Conservation (phyloP, 2,329 filamentous ascomycete species). For the Ophiostoma ulmi region DNA sequence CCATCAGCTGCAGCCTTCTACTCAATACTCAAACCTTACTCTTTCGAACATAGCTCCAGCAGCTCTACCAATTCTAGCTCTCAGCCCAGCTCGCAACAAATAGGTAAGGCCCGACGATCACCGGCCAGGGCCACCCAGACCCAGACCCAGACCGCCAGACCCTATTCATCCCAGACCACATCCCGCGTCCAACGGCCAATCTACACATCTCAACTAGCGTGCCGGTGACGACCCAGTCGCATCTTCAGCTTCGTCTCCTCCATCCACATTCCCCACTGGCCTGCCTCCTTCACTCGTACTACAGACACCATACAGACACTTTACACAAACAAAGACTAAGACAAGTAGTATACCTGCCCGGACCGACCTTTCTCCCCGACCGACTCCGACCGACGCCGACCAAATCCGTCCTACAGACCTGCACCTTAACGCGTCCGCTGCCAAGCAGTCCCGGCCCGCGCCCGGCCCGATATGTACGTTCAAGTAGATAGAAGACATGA, state of each 20-base stretch:
- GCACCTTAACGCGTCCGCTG: neutral
- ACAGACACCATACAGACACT: neutral
- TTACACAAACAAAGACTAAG: neutral
- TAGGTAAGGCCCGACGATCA: conserved; percentile 8
- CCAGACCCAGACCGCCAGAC: neutral
- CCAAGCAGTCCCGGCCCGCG: conserved; percentile 4
- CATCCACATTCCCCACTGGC: neutral
- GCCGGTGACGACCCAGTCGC: conserved; percentile 1
- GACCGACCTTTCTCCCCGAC: neutral
- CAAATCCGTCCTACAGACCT: neutral
- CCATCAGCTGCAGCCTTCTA: neutral
- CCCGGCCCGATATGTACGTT: conserved; percentile 8
- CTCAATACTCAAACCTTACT: neutral
- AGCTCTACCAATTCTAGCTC: neutral
- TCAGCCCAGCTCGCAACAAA: neutral
- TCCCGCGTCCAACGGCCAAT: conserved; percentile 1
- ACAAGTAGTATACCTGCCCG: neutral
- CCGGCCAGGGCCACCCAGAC: conserved; percentile 1
- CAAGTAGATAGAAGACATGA: neutral
- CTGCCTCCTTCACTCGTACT: neutral
- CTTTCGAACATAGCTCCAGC: neutral
- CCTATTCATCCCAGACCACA: neutral
- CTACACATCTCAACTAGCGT: neutral
- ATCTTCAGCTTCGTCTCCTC: neutral
- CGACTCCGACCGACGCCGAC: neutral